Percentiles rank a stretch among this genome's conserved stretches.
Conservation (phyloP, 345 rosid species). For the Populus pruinosa region DNA sequence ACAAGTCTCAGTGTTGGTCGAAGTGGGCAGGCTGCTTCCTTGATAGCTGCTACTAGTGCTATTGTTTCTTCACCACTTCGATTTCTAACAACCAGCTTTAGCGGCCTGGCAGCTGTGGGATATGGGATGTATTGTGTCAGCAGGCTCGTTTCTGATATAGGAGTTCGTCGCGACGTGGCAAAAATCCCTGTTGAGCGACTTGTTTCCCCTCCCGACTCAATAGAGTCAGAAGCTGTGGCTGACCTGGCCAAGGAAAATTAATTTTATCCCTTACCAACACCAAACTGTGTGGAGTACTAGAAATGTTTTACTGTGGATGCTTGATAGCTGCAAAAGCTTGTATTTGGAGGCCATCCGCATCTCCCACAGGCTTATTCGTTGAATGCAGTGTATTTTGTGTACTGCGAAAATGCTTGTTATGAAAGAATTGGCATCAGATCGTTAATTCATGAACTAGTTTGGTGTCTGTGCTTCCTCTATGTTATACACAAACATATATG, state of each 20-base stretch:
- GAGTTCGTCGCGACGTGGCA: conserved; percentile 56
- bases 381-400: neutral
- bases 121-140: conserved; percentile 46
- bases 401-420: neutral
- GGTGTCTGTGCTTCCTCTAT: neutral
- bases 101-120: conserved; percentile 52
- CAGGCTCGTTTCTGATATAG: conserved; percentile 54
- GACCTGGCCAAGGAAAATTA: neutral
- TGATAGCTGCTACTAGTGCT: conserved; percentile 47
- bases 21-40: conserved; percentile 68
- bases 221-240: neutral
- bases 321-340: neutral
- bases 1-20: conserved; percentile 51
- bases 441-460: neutral
- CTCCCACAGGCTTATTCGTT: neutral
- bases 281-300: neutral
- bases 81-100: conserved; percentile 48
- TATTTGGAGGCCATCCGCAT: neutral
- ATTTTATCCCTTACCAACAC: neutral
- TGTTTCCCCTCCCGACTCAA: conserved; percentile 11
- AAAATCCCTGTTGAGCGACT: conserved; percentile 48
- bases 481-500: no score
- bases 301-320: neutral
- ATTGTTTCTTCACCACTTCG: conserved; percentile 46
- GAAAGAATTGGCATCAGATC: neutral